Conservation (phyloP, 768 basidiomycete genomes). For the Boletus rubescentipes region DNA sequence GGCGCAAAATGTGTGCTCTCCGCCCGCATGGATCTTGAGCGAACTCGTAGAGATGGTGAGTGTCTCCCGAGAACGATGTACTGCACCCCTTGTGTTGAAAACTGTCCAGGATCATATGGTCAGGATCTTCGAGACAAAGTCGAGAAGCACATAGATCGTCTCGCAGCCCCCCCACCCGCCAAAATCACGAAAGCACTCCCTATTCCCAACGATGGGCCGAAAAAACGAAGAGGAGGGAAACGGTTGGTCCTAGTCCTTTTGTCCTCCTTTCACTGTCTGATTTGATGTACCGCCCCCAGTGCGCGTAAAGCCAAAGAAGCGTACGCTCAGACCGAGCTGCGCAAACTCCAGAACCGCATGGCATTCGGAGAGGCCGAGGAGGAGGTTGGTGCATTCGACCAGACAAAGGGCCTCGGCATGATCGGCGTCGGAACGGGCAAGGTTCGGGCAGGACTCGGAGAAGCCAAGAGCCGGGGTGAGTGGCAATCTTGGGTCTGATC, state of each 20-base stretch:
- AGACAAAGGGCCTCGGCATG: conserved; percentile 99
- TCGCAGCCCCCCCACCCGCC: conserved; percentile 90
- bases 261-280: background rate
- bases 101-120: conserved; percentile 68
- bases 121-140: conserved; percentile 78
- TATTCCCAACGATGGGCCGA: conserved; percentile 91
- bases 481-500: conserved; percentile 2
- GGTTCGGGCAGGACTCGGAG: conserved; percentile 83
- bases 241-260: conserved; percentile 50
- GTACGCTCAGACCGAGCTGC: conserved; percentile 93
- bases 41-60: conserved; percentile 76
- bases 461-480: conserved; percentile 88
- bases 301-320: conserved; percentile 99
- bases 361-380: conserved; percentile 93
- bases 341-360: conserved; percentile 97
- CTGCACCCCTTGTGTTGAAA: background rate
- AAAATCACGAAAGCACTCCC: conserved; percentile 94
- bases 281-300: conserved; percentile 38
- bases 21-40: conserved; percentile 91
- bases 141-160: conserved; percentile 88
- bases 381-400: conserved; percentile 94
- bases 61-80: background rate
- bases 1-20: conserved; percentile 91
- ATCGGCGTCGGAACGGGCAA: conserved; percentile 86
- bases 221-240: conserved; percentile 94